Evolutionary conservation across 75 land plant genomes (phyloP), one percentile per base, ranked within the genome.

Genomic region (Selaginella moellendorffii): DNA sequence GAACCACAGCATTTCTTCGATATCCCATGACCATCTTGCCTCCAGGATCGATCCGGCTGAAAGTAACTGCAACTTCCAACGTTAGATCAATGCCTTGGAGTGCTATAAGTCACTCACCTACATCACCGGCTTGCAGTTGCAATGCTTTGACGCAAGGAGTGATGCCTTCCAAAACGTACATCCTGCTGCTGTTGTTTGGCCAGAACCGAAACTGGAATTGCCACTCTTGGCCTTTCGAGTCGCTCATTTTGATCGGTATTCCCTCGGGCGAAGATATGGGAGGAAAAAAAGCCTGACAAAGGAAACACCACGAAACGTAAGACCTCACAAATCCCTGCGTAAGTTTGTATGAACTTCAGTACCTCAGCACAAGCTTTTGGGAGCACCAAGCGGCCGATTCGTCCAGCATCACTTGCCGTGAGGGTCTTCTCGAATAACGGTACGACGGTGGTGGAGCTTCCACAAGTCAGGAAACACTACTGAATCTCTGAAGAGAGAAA

Each of bases 351-450:
- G 14, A 14, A 29, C 26, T 9, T 42, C 53, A 65, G 64, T 77
- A 90, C 96, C 81, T 90, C 96, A 68, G 96, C 96, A 79, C 92
- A 90, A 59, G 96, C 96, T 75, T 90, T 90, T 1, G 96, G 96
- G 31, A 90, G 92, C 68, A 90, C 96, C 36, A 90, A 74, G 26
- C 96, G 83, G 54, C 96, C 96, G 65, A 90, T 87, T 20, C 87
- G 77, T 17, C 96, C 96, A 56, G 96, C 92, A 78, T 90, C 96
- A 79, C 96, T 90, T 26, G 92, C 92, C 84, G 91, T 90, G 23
- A 90, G 65, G 65, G 80, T 77, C 77, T 90, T 90, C 77, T 90
- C 88, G 77, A 90, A 90, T 62, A 90, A 64, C 23, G 91, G 92
- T 24, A 82, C 82, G 59, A 90, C 78, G 1, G 78, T 84, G 27